Conservation (phyloP, 164 flowering plant species). For the Tinospora cordifolia region DNA sequence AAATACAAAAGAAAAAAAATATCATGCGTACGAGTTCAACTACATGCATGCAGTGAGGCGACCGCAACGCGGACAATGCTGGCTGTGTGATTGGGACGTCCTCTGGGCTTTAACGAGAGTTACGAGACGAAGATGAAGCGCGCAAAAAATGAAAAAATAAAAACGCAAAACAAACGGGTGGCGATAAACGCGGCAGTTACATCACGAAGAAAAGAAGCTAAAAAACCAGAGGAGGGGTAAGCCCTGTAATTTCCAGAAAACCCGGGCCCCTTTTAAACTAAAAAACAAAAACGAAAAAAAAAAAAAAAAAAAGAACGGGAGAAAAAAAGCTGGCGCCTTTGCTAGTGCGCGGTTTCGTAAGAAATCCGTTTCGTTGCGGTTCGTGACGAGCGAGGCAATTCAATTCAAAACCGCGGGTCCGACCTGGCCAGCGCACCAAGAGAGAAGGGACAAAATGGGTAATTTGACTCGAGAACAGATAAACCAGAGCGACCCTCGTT, state of each 20-base stretch:
- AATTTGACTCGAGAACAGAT: not conserved
- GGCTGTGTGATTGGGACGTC: too few relatives aligned
- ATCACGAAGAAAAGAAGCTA: not conserved
- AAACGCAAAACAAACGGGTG: not conserved
- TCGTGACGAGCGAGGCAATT: too few relatives aligned
- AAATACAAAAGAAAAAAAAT: not conserved
- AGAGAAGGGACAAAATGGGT: too few relatives aligned
- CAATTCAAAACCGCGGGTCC: not conserved
- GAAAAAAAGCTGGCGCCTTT: conserved; percentile 1
- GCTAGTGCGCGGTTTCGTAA: not conserved
- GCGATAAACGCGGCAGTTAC: conserved; percentile 1
- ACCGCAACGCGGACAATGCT: too few relatives aligned
- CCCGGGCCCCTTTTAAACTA: not conserved
- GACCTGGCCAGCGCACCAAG: not conserved
- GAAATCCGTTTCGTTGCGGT: not conserved
- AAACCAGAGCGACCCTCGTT: conserved; percentile 19
- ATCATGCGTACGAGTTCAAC: too few relatives aligned
- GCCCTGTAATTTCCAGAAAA: not conserved
- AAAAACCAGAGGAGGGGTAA: not conserved
- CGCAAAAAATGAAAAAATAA: too few relatives aligned
- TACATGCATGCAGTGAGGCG: too few relatives aligned
- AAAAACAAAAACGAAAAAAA: not conserved
- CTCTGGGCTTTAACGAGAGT: too few relatives aligned
- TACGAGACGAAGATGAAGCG: too few relatives aligned
- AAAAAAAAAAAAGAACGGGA: not conserved